These are phyloP conservation scores for Farysia itapuensis DNA, from an alignment of 1,284 basidiomycete genomes.

Conservation along the genomic window DNA sequence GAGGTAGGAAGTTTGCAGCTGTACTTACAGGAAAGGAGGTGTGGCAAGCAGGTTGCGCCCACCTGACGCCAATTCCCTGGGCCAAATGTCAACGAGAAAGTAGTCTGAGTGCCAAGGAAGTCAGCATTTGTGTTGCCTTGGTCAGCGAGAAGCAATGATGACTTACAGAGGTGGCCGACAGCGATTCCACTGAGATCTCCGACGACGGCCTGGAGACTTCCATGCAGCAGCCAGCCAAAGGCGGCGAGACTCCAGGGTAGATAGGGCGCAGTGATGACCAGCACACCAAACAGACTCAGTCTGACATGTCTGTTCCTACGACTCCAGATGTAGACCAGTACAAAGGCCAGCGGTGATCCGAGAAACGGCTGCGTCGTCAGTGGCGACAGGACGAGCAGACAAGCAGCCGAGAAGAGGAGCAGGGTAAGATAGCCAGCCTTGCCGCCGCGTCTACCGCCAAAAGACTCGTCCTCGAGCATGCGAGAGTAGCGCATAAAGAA, in stretches of 20 bases:
- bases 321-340: slow-evolving; percentile 96
- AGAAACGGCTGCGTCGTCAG: slow-evolving; percentile 60
- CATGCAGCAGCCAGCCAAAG: slow-evolving; percentile 84
- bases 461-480: slow-evolving; percentile 93
- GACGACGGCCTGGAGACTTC: slow-evolving; percentile 79
- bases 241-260: slow-evolving; percentile 85
- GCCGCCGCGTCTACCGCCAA: slow-evolving; percentile 75
- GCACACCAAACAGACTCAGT: slow-evolving; percentile 89
- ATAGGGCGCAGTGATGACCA: slow-evolving; percentile 94
- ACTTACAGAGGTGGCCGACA: slow-evolving; percentile 55
- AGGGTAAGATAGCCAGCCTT: slow-evolving; percentile 90
- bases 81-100: slow-evolving; percentile 94
- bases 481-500: slow-evolving; percentile 98
- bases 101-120: slow-evolving; percentile 62
- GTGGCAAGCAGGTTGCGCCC: slow-evolving; percentile 75
- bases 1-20: not conserved
- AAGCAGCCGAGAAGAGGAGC: slow-evolving; percentile 74
- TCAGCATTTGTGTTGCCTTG: too few relatives aligned
- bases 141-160: too few relatives aligned
- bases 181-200: slow-evolving; percentile 70
- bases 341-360: slow-evolving; percentile 57
- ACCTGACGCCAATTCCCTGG: slow-evolving; percentile 81
- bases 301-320: slow-evolving; percentile 87
- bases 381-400: slow-evolving; percentile 61
- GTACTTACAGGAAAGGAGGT: slow-evolving; percentile 74